Conservation (phyloP, 805 yeast species). For the Candida maris region DNA sequence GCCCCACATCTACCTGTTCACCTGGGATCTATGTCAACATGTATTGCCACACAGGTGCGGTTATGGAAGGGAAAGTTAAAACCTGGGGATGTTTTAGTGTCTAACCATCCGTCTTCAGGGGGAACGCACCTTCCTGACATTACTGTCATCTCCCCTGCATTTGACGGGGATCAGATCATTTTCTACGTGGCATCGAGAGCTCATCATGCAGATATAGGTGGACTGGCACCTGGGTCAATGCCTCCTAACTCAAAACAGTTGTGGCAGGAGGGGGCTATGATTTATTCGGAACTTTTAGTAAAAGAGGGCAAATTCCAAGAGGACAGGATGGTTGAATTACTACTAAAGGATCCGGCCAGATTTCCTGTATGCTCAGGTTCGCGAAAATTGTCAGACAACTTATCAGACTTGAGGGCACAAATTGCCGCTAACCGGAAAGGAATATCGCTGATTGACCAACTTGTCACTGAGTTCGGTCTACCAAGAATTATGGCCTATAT, state of each 20-base stretch:
- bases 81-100: constrained; percentile 72
- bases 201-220: constrained; percentile 96
- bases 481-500: constrained; percentile 65
- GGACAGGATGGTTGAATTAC: constrained; percentile 54
- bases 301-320: constrained; percentile 72
- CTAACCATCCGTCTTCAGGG: constrained; percentile 82
- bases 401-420: constrained; percentile 82
- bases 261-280: constrained; percentile 89
- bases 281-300: constrained; percentile 73
- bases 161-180: constrained; percentile 55
- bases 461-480: constrained; percentile 61
- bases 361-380: constrained; percentile 89
- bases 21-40: constrained; percentile 81
- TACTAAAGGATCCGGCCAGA: constrained; percentile 72
- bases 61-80: constrained; percentile 61
- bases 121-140: constrained; percentile 89
- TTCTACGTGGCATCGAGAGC: constrained; percentile 94
- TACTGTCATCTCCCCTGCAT: constrained; percentile 89
- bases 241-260: constrained; percentile 86
- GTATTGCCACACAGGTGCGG: constrained; percentile 62
- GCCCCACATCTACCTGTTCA: constrained; percentile 91
- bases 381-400: constrained; percentile 75
- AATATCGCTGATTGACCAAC: constrained; percentile 54
- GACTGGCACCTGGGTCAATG: constrained; percentile 88
- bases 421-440: constrained; percentile 89